Evolutionary conservation across 371 early-diverging fungal species (phyloP), one percentile per base, ranked within the genome.

Genomic region (Mortierella polycephala): DNA sequence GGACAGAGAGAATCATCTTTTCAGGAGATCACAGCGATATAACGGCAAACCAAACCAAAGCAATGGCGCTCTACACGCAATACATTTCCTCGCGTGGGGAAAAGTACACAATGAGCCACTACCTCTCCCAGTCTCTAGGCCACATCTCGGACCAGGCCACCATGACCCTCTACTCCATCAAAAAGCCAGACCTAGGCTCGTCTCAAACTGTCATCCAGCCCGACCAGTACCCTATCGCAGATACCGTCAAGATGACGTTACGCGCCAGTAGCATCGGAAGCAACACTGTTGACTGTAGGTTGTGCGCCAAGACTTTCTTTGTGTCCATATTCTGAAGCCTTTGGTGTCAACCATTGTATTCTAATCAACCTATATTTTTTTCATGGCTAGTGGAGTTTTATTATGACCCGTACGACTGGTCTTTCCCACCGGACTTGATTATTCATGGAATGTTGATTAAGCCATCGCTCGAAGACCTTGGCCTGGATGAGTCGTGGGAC

Each of bases 351-450:
- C n/a, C 16, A 11, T 16, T 13, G 46, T 16, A 46, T 46, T 46
- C 16, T 46, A 3, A 46, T 16, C 16, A 13, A 2, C 46, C 16
- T 46, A 46, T 46, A 3, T 46, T 46, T 16, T 51, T 20, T 51
- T 51, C 51, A 18, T 51, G 13, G 51, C 50, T 54, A 79, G 79
- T 79, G 56, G 69, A 69, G 51, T 69, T 79, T 37, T 65, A 52
- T 37, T 79, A 69, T 57, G 69, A 79, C 55, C 73, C 79, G 14
- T 72, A 72, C 63, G 69, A 79, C 45, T 79, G 79, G 79, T 64
- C 79, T 0, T 79, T 79, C 52, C 79, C 79, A 5, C 79, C 79
- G 7, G 79, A 79, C n/a, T 45, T 79, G 45, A 69, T 79, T 14
- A 50, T 79, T 39, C 59, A 62, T 41, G 79, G 79, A 16, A 16